These are phyloP conservation scores for Tetrahymena elliotti DNA, from an alignment of 73 alveolate species.

Conservation along the genomic window DNA sequence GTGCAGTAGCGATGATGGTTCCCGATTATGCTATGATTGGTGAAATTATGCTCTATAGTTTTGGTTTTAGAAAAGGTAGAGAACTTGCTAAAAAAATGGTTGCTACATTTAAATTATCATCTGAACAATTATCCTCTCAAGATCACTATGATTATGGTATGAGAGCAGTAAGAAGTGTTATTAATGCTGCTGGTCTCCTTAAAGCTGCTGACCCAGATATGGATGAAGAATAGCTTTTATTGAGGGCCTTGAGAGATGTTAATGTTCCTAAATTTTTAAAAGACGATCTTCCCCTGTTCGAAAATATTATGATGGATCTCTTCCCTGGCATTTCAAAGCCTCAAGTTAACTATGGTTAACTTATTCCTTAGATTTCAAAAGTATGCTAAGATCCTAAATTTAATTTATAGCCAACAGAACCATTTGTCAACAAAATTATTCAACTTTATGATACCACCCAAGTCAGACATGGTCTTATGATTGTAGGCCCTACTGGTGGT, in stretches of 20 bases:
- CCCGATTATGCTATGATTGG: constrained; percentile 98
- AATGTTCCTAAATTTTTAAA: constrained; percentile 91
- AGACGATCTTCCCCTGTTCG: constrained; percentile 54
- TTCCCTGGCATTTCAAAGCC: constrained; percentile 58
- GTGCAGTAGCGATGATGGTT: constrained; percentile 98
- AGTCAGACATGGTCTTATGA: constrained; percentile 99
- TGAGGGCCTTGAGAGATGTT: constrained; percentile 97
- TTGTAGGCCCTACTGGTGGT: constrained; percentile 99
- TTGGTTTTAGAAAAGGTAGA: constrained; percentile 95
- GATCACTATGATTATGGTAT: constrained; percentile 99
- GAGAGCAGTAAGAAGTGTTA: constrained; percentile 99
- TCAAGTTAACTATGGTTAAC: constrained; percentile 74
- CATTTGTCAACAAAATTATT: constrained; percentile 17
- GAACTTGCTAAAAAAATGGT: constrained; percentile 98
- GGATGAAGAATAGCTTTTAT: constrained; percentile 89
- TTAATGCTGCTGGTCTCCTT: constrained; percentile 96
- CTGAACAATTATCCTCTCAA: constrained; percentile 96
- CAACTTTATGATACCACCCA: constrained; percentile 67
- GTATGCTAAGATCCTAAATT: constrained; percentile 38
- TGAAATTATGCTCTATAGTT: constrained; percentile 98
- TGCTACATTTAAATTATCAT: constrained; percentile 94
- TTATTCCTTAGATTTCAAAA: constrained; percentile 38
- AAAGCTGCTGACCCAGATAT: constrained; percentile 88
- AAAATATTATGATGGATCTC: constrained; percentile 45
- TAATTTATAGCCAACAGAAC: constrained; percentile 15